phyloP scores from a whole-genome alignment of 1,139 yeast species.

The Suhomyces ambrosiae region DNA sequence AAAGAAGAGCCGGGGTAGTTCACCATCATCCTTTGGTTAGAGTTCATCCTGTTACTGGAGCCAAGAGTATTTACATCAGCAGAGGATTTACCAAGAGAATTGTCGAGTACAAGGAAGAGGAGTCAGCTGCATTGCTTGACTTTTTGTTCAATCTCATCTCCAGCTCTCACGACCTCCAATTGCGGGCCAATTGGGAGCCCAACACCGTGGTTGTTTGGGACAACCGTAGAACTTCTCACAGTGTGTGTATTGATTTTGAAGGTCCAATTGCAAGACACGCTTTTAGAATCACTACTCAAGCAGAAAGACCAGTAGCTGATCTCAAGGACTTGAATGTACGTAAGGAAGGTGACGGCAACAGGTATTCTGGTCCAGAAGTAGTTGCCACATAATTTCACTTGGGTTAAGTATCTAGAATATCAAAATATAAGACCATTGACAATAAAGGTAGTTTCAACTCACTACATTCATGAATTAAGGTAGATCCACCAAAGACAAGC shows the following conservation, averaged over 20 bases:
- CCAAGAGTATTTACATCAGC: conserved; percentile 54
- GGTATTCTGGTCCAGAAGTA: too few species aligned
- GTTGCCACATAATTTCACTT: too few species aligned
- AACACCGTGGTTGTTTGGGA: conserved; percentile 57
- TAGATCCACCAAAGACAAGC: too few species aligned
- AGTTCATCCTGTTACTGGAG: conserved; percentile 59
- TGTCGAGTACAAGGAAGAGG: conserved; percentile 58
- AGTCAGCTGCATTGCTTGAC: conserved; percentile 50
- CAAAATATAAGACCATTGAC: too few species aligned
- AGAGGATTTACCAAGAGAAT: conserved; percentile 54
- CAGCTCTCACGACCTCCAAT: conserved; percentile 53
- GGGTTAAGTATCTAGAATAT: too few species aligned
- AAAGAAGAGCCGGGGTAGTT: conserved; percentile 44
- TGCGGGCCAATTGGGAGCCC: conserved; percentile 60
- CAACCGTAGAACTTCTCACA: conserved; percentile 43
- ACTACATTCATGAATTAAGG: too few species aligned
- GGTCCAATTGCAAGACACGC: conserved; percentile 46
- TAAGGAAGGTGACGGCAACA: conserved; percentile 29
- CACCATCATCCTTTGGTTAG: conserved; percentile 58
- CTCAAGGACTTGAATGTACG: conserved; percentile 30
- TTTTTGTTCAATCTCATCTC: conserved; percentile 53
- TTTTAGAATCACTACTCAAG: conserved; percentile 46
- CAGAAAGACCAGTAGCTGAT: conserved; percentile 44
- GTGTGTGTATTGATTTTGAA: conserved; percentile 47
- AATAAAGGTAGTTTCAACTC: too few species aligned